Evolutionary conservation across 768 basidiomycete genomes (phyloP), one percentile per base, ranked within the genome.

Genomic region (Suillus americanus): DNA sequence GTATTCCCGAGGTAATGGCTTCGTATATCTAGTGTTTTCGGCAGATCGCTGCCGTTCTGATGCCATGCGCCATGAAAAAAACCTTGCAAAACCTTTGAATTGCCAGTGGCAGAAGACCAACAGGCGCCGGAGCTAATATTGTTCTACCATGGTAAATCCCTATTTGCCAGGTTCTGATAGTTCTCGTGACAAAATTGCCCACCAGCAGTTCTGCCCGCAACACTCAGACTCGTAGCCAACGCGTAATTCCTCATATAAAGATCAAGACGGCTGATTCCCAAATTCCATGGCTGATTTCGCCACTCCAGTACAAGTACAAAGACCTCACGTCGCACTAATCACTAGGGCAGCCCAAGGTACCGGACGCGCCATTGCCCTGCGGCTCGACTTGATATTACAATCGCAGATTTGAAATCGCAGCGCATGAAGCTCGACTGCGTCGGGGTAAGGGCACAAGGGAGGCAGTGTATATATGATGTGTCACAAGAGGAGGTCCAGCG

Each of bases 341-440:
- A 83, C 82, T 0, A 81, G 83, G 18, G 76, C 75, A 20, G 75
- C 79, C 3, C 78, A 77, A 54, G 84, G 84, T 41, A 82, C 85
- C 18, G 85, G 85, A 3, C 75, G 75, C 48, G 80, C 78, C 40
- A 81, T 84, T 46, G 82, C 83, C 10, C 65, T 76, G 13, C 77
- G 81, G 9, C 78, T 86, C 12, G 81, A 5, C 79, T 75, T 67
- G 72, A 82, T 56, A 67, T 86, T 53, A 79, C 78, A 30, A 68
- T 85, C 53, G 82, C 79, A 23, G 84, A 84, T 65, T 59, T 72
- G 9, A 71, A 71, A 2, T 61, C 64, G 3, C 68, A 72, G 35
- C 62, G 53, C 9, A 62, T 65, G 8, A 55, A 69, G 16, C 69
- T 82, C 2, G 66, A 69, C 16, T 46, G 59, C 14, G 56, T 77